These are phyloP conservation scores for Sporothrix pallida DNA, from an alignment of 2,329 filamentous ascomycete species.

Conservation along the genomic window DNA sequence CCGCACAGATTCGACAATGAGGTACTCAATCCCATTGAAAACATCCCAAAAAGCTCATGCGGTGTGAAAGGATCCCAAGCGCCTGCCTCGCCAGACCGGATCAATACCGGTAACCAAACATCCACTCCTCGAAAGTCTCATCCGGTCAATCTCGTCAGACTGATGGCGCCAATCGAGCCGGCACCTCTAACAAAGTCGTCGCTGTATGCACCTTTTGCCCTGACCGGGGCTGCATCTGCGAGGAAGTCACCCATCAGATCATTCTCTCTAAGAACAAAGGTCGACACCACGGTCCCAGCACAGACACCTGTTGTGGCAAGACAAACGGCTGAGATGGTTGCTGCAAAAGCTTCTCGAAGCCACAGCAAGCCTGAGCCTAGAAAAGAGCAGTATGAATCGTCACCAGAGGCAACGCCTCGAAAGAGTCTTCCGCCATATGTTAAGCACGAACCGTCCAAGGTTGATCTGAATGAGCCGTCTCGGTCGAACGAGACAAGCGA, in stretches of 20 bases:
- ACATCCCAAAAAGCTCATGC: no score
- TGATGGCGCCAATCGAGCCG: slow-evolving; percentile 37
- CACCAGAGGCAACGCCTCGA: slow-evolving; percentile 16
- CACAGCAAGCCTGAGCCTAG: no score
- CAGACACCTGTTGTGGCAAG: no score
- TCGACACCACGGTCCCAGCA: not conserved
- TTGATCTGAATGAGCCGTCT: no score
- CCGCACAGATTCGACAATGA: not conserved
- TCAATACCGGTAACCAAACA: not conserved
- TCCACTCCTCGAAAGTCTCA: not conserved
- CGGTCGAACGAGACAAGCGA: not conserved
- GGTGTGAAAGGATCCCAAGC: no score
- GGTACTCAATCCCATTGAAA: no score
- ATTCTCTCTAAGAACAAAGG: not conserved
- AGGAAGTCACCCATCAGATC: not conserved
- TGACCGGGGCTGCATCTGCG: slow-evolving; percentile 21
- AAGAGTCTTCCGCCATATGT: not conserved
- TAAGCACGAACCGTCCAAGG: not conserved
- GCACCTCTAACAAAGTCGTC: slow-evolving; percentile 30
- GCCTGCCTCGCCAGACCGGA: not conserved
- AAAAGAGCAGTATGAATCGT: not conserved
- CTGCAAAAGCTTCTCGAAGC: no score
- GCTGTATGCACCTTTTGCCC: not conserved
- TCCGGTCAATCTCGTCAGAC: slow-evolving; percentile 16
- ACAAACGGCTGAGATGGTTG: no score